Base-by-base conservation (phyloP, 495 filamentous ascomycete species). In the Penicillium lividum region DNA sequence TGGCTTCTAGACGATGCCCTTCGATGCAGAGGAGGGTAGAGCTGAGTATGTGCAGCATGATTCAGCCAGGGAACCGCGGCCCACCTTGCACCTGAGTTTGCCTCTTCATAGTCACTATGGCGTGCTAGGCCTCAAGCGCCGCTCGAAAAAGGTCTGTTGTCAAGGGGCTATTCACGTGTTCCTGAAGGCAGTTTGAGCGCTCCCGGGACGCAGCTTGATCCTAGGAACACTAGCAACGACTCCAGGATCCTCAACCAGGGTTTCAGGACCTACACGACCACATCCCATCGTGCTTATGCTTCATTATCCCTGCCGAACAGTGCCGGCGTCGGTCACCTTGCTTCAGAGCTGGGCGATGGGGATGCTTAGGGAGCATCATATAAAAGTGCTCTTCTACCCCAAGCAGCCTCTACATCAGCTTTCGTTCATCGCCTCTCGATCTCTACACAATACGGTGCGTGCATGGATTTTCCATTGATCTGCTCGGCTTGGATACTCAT, bases 391-490 rank as follows among this genome's bases (percentile, higher is more conserved):
- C n/a, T 40, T 40, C 36, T n/a, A 40, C 36, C 36, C 0, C 13
- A 40, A 40, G 2, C 13, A 40, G 11, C 36, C 13, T n/a, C 11
- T 40, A 40, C 13, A 40, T 40, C 13, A 40, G 36, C 36, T 40
- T 11, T 40, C n/a, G 36, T 40, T 40, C 36, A 40, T 40, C 36
- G n/a, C 36, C 6, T 40, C 36, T 40, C 4, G 6, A 3, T n/a
- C 15, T 40, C 36, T n/a, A n/a, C 36, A 40, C 36, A 40, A n/a
- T 7, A 40, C n/a, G 36, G 38, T 11, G 48, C 60, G 43, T 53
- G 0, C 31, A 40, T 47, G 51, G 36, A 34, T 57, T 34, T 27
- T 34, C 42, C 44, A 44, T 18, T 28, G 43, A 18, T 18, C 38
- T 18, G 53, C 13, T 25, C 38, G 15, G 8, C 6, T 40, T 40